Percentiles rank a stretch among this genome's conserved stretches.
phyloP scores from a whole-genome alignment of 306 rosid genomes.

The Quercus ilex region DNA sequence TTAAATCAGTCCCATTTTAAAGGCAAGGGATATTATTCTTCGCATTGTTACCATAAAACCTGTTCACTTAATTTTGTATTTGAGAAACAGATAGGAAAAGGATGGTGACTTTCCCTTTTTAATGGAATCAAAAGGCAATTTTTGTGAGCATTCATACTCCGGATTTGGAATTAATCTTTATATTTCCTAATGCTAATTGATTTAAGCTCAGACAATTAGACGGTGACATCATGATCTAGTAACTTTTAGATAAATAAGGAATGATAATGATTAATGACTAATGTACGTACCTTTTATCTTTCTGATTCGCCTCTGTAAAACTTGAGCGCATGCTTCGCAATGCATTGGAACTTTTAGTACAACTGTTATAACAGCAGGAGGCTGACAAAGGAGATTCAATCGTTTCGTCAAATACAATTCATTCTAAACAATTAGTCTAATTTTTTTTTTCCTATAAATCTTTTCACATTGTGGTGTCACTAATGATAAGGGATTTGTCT shows the following conservation, averaged over 20 bases:
- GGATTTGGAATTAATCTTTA: not conserved
- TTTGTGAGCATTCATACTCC: not conserved
- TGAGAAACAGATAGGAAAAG: too few species aligned
- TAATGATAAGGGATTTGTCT: too few species aligned
- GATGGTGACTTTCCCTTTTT: too few species aligned
- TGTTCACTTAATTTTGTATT: too few species aligned
- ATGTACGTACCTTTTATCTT: conserved; percentile 69
- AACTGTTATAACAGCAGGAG: conserved; percentile 62
- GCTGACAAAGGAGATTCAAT: conserved; percentile 33
- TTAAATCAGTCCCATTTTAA: too few species aligned
- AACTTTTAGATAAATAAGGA: not conserved
- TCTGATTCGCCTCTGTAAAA: conserved; percentile 60
- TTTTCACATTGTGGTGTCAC: too few species aligned
- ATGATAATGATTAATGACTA: not conserved
- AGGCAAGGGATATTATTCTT: too few species aligned
- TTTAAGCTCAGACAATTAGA: not conserved
- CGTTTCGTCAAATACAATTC: not conserved
- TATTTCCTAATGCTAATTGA: not conserved
- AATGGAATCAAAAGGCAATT: too few species aligned
- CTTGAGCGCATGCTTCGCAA: conserved; percentile 93
- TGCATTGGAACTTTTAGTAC: conserved; percentile 74
- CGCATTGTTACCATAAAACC: too few species aligned
- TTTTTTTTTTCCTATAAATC: too few species aligned
- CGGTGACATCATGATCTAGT: not conserved
- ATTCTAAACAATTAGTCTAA: not conserved